Evolutionary conservation across 2,329 filamentous ascomycete genomes (phyloP).

Genomic region (Didymella sp.): DNA sequence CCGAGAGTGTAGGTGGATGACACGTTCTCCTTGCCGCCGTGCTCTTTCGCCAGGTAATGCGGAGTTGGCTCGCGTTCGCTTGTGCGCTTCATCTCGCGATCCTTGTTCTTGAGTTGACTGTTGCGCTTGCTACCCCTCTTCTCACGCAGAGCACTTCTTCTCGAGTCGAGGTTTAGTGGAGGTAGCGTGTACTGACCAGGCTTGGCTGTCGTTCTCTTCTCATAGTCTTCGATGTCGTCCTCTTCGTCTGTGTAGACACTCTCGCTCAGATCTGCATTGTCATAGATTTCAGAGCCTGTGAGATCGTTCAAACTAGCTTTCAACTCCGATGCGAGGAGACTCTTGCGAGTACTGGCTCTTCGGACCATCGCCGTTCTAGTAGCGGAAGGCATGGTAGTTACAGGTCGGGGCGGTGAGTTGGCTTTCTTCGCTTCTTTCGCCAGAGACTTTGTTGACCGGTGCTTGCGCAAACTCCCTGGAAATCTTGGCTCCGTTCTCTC

Average conservation of each 20-base stretch:
- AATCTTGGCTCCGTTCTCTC: constrained; percentile 21
- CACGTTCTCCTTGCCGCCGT: constrained; percentile 44
- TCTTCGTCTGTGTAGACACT: constrained; percentile 42
- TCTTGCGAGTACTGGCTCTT: constrained; percentile 29
- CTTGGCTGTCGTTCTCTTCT: constrained; percentile 32
- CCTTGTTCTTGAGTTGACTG: constrained; percentile 21
- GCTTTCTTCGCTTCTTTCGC: constrained; percentile 23
- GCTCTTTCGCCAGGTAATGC: constrained; percentile 31
- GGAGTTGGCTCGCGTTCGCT: constrained; percentile 41
- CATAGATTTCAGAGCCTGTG: constrained; percentile 36
- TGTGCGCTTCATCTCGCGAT: constrained; percentile 31
- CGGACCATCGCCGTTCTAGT: constrained; percentile 14
- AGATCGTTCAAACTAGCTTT: constrained; percentile 37
- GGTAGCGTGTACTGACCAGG: constrained; percentile 30
- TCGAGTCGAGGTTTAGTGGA: constrained; percentile 31
- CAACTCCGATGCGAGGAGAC: constrained; percentile 29
- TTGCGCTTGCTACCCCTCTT: constrained; percentile 26
- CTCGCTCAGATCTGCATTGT: constrained; percentile 41
- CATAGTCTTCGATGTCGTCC: constrained; percentile 36
- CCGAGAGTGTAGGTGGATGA: constrained; percentile 34
- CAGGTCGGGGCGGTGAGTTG: constrained; percentile 27
- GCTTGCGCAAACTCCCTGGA: constrained; percentile 36
- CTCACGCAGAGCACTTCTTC: constrained; percentile 14
- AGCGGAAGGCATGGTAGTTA: constrained; percentile 21
- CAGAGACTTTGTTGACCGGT: constrained; percentile 23